Percentiles rank a stretch among this genome's conserved stretches.
These are phyloP conservation scores for Xylaria sp. DNA, from an alignment of 2,329 filamentous ascomycete genomes.

Conservation along the genomic window DNA sequence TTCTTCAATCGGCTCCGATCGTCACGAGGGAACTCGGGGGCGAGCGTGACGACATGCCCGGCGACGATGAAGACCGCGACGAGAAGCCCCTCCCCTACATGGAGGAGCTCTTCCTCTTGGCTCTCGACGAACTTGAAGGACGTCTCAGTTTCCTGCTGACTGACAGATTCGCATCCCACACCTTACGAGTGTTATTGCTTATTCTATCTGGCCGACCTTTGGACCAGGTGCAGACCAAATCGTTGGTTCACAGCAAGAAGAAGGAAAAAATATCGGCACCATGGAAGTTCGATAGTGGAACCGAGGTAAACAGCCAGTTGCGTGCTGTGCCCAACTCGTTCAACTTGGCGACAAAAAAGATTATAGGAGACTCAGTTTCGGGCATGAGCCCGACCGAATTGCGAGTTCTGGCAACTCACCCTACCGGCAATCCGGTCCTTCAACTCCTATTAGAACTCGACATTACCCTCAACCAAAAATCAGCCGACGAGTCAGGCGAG, in stretches of 20 bases:
- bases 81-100: conserved; percentile 70
- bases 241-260: conserved; percentile 88
- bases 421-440: conserved; percentile 91
- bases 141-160: conserved; percentile 86
- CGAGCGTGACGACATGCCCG: conserved; percentile 56
- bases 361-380: conserved; percentile 80
- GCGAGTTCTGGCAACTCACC: conserved; percentile 85
- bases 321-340: conserved; percentile 83
- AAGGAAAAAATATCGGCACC: conserved; percentile 83
- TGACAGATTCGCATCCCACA: conserved; percentile 90
- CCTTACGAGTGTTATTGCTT: conserved; percentile 84
- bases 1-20: conserved; percentile 81
- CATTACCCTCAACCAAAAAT: conserved; percentile 76
- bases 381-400: conserved; percentile 83
- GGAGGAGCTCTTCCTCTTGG: conserved; percentile 85
- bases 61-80: conserved; percentile 57
- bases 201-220: conserved; percentile 86
- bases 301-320: conserved; percentile 58
- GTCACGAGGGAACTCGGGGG: conserved; percentile 78
- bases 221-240: conserved; percentile 74
- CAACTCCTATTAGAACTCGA: conserved; percentile 91
- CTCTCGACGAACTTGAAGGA: conserved; percentile 87
- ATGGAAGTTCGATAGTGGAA: conserved; percentile 60
- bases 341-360: conserved; percentile 78
- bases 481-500: conserved; percentile 53